A percentile compares a stretch with the other conserved stretches of the same genome.
These are phyloP conservation scores for Chlorella vulgaris DNA, from an alignment of 139 green algal genomes.

Conservation along the genomic window DNA sequence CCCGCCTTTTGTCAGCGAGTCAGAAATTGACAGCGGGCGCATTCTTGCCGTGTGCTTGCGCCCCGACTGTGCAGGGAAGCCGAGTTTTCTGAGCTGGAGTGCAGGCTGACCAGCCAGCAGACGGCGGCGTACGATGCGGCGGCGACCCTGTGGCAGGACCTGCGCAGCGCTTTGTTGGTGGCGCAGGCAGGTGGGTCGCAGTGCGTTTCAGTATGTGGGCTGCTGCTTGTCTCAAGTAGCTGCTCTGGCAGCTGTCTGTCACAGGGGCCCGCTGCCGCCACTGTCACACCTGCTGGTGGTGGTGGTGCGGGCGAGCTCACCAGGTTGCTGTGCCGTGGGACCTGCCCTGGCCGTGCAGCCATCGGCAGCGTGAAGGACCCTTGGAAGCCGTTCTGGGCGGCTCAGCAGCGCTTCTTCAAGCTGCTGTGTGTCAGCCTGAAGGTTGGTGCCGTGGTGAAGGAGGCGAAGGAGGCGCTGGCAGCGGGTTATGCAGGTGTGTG, in stretches of 20 bases:
- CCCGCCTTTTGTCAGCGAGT: too few relatives aligned
- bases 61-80: conserved; percentile 54
- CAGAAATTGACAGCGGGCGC: too few relatives aligned
- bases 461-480: conserved; percentile 66
- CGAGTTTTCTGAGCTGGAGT: conserved; percentile 81
- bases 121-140: conserved; percentile 75
- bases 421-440: conserved; percentile 86
- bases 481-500: conserved; percentile 34
- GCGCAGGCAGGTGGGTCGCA: conserved; percentile 39
- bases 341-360: too few relatives aligned
- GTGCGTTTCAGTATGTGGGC: background rate
- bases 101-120: conserved; percentile 58
- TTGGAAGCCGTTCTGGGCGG: conserved; percentile 77
- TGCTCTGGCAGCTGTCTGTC: background rate
- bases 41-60: background rate
- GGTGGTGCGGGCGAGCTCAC: too few relatives aligned
- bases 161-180: conserved; percentile 50
- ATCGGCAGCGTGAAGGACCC: conserved; percentile 13
- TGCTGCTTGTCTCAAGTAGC: too few relatives aligned
- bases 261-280: too few relatives aligned
- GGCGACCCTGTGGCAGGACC: conserved; percentile 57
- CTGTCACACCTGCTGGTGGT: too few relatives aligned
- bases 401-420: conserved; percentile 95
- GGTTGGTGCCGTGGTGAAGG: conserved; percentile 64
- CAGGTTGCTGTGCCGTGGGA: too few relatives aligned